Conservation (phyloP, 1,139 yeast genomes). For the Yamadazyma aaseri region DNA sequence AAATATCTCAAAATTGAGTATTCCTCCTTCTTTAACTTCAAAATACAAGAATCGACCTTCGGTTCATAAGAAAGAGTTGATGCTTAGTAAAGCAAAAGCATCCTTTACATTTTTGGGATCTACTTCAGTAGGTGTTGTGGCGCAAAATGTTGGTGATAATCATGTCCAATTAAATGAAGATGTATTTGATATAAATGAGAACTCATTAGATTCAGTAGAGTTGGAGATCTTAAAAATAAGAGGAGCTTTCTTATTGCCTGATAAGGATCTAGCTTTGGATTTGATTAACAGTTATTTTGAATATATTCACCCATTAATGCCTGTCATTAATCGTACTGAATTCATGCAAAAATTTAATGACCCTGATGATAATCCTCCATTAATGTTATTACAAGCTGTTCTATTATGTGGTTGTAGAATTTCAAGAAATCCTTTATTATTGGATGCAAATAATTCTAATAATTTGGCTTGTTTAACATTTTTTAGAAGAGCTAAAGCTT, state of each 20-base stretch:
- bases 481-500: conserved; percentile 74
- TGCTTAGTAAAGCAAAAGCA: conserved; percentile 28
- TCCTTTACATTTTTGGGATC: conserved; percentile 44
- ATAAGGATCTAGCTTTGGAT: conserved; percentile 58
- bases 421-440: conserved; percentile 53
- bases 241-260: conserved; percentile 74
- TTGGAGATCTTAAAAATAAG: conserved; percentile 63
- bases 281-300: conserved; percentile 64
- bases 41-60: conserved; percentile 40
- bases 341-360: conserved; percentile 60
- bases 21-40: conserved; percentile 47
- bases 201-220: conserved; percentile 60
- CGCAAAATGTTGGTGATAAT: conserved; percentile 45
- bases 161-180: conserved; percentile 44
- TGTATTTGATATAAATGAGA: conserved; percentile 36
- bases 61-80: conserved; percentile 36
- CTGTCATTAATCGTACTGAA: conserved; percentile 63
- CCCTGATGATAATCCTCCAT: conserved; percentile 63
- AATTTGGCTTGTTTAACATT: conserved; percentile 63
- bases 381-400: conserved; percentile 68
- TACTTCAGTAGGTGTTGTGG: conserved; percentile 38
- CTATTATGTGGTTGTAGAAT: conserved; percentile 69
- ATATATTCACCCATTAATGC: conserved; percentile 68
- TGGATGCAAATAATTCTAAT: conserved; percentile 56
- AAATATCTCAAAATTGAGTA: conserved; percentile 43